Evolutionary conservation across 345 rosid genomes (phyloP), one percentile per base, ranked within the genome.

Genomic region (Camelina hispida): DNA sequence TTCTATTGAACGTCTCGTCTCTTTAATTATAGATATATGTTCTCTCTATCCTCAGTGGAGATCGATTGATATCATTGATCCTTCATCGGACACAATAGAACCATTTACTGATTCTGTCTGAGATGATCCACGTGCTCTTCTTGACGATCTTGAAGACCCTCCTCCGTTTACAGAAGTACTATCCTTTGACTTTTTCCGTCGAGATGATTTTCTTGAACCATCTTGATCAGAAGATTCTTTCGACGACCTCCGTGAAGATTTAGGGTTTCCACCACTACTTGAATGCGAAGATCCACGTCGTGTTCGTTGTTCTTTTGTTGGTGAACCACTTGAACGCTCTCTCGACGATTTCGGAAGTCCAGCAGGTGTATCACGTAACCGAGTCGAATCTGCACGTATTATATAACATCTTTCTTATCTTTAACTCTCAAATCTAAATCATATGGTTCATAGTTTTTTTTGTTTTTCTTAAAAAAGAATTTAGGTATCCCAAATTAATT

Each of bases 111-210:
- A 68, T 42, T 59, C 79, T 28, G 69, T 40, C 47, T 75, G 79
- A 17, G 68, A 68, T 42, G 68, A 68, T 42, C 63, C 67, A 32
- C 50, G 62, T 17, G 62, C 34, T 71, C 81, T 65, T 51, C 83
- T 57, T 3, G 83, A 75, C 1, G 83, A 78, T 78, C 83, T 78
- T 9, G 79, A 35, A 22, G 85, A 82, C 0, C 82, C 84, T 1
- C 68, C 80, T 1, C 68, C 80, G 0, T 37, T 67, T 0, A 43
- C 23, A 1, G 82, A 74, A n/a, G 5, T 23, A 23, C 25, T 28
- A 28, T 87, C 88, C 22, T 81, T 85, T 0, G 86, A 69, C 47
- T 81, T 87, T 75, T 79, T 87, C 11, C 87, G 76, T 47, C 89
- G 71, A 14, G 82, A 62, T 66, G 82, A 62, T 66, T 73, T 88